Evolutionary conservation across 1,284 basidiomycete genomes (phyloP).

Genomic region (Cutaneotrichosporon curvatum): DNA sequence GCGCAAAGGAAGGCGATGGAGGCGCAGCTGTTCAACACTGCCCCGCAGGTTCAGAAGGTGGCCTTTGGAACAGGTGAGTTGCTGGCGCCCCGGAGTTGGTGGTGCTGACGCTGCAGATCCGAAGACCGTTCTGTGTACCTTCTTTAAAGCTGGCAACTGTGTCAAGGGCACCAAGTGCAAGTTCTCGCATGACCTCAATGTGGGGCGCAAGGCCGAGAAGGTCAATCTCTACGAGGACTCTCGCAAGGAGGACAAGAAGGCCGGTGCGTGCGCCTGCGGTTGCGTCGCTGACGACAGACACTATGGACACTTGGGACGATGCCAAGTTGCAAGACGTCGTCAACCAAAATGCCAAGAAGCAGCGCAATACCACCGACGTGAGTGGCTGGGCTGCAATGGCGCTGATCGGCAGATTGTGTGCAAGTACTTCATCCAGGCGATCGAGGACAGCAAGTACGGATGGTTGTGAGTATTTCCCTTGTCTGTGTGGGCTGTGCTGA

Average conservation of each 20-base stretch:
- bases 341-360: conserved; percentile 80
- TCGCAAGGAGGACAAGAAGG: conserved; percentile 62
- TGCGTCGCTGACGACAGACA: conserved; percentile 54
- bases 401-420: conserved; percentile 72
- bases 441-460: conserved; percentile 77
- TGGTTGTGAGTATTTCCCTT: conserved; percentile 41
- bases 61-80: conserved; percentile 74
- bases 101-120: conserved; percentile 56
- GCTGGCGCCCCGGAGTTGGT: conserved; percentile 16
- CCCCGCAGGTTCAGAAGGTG: conserved; percentile 63
- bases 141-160: conserved; percentile 80
- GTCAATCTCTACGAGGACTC: conserved; percentile 90
- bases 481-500: conserved; percentile 10
- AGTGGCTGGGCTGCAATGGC: conserved; percentile 27
- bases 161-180: conserved; percentile 88
- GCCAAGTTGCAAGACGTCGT: conserved; percentile 84
- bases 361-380: conserved; percentile 84
- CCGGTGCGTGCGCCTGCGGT: conserved; percentile 53
- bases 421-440: conserved; percentile 94
- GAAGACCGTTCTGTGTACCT: conserved; percentile 75
- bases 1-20: conserved; percentile 78
- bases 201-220: conserved; percentile 89
- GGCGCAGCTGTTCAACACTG: conserved; percentile 64
- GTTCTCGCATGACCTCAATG: conserved; percentile 86
- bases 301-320: conserved; percentile 98